These are phyloP conservation scores for Tagetes erecta DNA, from an alignment of 129 eudicot genomes.

Conservation along the genomic window DNA sequence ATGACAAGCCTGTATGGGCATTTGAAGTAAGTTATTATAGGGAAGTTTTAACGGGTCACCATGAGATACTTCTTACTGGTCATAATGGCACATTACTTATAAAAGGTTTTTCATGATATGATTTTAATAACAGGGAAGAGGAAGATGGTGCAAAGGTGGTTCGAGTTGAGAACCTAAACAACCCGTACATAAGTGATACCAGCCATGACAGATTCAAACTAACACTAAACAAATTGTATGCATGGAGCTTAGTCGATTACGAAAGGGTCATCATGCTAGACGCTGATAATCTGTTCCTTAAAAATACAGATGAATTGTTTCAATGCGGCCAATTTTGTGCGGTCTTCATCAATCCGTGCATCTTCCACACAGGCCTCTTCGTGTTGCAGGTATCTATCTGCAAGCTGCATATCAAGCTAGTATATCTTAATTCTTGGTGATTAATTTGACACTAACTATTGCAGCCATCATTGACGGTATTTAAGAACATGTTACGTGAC, in stretches of 20 bases:
- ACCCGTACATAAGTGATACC: slow-evolving; percentile 53
- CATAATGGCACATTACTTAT: background rate
- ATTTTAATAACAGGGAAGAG: slow-evolving; percentile 46
- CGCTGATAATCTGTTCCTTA: slow-evolving; percentile 85
- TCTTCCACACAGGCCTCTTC: slow-evolving; percentile 93
- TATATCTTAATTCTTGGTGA: background rate
- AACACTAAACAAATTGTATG: slow-evolving; percentile 76
- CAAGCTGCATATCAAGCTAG: background rate
- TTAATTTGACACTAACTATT: slow-evolving; percentile 7
- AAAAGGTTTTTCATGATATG: background rate
- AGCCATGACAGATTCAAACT: slow-evolving; percentile 58
- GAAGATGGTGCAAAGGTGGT: slow-evolving; percentile 87
- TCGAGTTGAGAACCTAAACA: slow-evolving; percentile 67
- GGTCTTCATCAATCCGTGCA: slow-evolving; percentile 92
- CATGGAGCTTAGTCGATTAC: slow-evolving; percentile 79
- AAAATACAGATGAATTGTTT: slow-evolving; percentile 79
- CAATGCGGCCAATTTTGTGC: slow-evolving; percentile 97
- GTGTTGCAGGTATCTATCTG: slow-evolving; percentile 59
- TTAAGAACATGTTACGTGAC: slow-evolving; percentile 67
- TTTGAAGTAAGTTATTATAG: too few species aligned
- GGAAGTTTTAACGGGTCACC: background rate
- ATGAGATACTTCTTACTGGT: too few species aligned
- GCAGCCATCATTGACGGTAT: slow-evolving; percentile 79
- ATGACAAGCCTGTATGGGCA: too few species aligned
- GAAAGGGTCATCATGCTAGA: slow-evolving; percentile 94